Percentiles rank a stretch among this genome's conserved stretches.
Evolutionary conservation across 495 filamentous ascomycete species (phyloP).

Genomic region (Venustampulla echinocandica): DNA sequence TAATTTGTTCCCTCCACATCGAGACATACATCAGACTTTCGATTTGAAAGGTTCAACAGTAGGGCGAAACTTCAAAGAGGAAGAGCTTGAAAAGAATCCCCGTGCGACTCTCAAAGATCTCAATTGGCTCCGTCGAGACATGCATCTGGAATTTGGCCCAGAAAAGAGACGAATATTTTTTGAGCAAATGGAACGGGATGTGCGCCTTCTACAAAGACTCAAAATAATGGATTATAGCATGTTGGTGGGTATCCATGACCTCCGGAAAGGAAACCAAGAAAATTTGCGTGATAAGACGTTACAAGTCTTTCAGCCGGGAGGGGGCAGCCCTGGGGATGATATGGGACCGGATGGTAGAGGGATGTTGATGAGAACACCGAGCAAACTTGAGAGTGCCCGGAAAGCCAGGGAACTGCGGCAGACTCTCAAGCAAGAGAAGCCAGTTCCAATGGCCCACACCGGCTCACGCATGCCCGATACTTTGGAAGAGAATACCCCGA

Average conservation of each 20-base stretch:
- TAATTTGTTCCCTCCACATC: constrained; percentile 94
- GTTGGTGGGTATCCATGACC: constrained; percentile 87
- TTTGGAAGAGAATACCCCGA: constrained; percentile 50
- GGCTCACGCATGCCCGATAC: constrained; percentile 84
- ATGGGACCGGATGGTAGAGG: constrained; percentile 29
- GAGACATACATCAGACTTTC: constrained; percentile 95
- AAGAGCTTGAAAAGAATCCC: constrained; percentile 79
- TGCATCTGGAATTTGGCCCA: constrained; percentile 79
- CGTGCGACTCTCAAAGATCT: constrained; percentile 92
- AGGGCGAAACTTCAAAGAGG: constrained; percentile 82
- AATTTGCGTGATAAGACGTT: constrained; percentile 92
- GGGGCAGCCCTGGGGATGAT: constrained; percentile 47
- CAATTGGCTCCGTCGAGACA: constrained; percentile 86
- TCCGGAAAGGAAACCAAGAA: constrained; percentile 84
- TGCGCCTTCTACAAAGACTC: constrained; percentile 70
- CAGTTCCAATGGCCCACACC: constrained; percentile 80
- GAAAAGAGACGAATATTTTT: constrained; percentile 79
- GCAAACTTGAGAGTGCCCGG: constrained; percentile 83
- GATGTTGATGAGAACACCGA: constrained; percentile 76
- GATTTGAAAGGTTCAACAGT: constrained; percentile 97
- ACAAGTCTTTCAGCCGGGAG: constrained; percentile 90
- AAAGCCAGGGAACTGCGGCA: constrained; percentile 89
- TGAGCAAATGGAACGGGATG: constrained; percentile 80
- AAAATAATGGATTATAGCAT: constrained; percentile 99
- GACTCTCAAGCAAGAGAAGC: constrained; percentile 85